These are phyloP conservation scores for Diplogelasinospora grovesii DNA, from an alignment of 495 filamentous ascomycete genomes.

Conservation along the genomic window DNA sequence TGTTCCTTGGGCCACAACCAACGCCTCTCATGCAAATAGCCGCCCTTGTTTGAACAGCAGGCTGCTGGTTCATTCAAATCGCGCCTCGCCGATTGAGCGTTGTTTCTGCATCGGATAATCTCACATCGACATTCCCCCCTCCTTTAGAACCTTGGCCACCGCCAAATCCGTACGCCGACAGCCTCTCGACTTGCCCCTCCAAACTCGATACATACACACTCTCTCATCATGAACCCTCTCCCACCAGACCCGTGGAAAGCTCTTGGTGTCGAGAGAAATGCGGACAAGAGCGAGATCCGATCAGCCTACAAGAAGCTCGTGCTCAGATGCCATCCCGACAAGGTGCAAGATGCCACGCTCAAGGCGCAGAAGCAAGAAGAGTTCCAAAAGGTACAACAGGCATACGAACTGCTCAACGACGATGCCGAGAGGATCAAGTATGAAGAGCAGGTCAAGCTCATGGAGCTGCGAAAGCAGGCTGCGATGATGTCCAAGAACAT, in stretches of 20 bases:
- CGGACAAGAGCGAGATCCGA: slow-evolving; percentile 66
- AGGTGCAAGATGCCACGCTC: slow-evolving; percentile 69
- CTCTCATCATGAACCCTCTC: slow-evolving; percentile 57
- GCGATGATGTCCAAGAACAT: slow-evolving; percentile 24
- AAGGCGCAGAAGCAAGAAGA: slow-evolving; percentile 64
- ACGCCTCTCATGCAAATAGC: slow-evolving; percentile 35
- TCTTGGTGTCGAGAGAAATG: slow-evolving; percentile 71
- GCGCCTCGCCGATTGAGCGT: slow-evolving; percentile 6
- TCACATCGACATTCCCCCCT: slow-evolving; percentile 15
- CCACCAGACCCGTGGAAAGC: slow-evolving; percentile 78
- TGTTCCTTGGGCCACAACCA: slow-evolving; percentile 6
- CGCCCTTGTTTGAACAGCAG: slow-evolving; percentile 19
- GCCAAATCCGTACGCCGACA: too few relatives aligned
- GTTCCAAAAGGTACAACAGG: slow-evolving; percentile 89
- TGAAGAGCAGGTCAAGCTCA: slow-evolving; percentile 65
- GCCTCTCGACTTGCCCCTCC: slow-evolving; percentile 5
- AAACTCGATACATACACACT: slow-evolving; percentile 4
- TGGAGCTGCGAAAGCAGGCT: slow-evolving; percentile 35
- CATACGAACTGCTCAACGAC: slow-evolving; percentile 87
- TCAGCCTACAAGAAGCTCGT: slow-evolving; percentile 84
- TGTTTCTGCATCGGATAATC: not conserved
- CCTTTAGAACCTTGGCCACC: too few relatives aligned
- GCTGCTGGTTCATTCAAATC: slow-evolving; percentile 19
- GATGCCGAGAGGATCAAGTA: slow-evolving; percentile 63
- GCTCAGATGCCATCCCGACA: slow-evolving; percentile 92